phyloP scores from a whole-genome alignment of 2,329 filamentous ascomycete species.

The Trichophyton equinum region DNA sequence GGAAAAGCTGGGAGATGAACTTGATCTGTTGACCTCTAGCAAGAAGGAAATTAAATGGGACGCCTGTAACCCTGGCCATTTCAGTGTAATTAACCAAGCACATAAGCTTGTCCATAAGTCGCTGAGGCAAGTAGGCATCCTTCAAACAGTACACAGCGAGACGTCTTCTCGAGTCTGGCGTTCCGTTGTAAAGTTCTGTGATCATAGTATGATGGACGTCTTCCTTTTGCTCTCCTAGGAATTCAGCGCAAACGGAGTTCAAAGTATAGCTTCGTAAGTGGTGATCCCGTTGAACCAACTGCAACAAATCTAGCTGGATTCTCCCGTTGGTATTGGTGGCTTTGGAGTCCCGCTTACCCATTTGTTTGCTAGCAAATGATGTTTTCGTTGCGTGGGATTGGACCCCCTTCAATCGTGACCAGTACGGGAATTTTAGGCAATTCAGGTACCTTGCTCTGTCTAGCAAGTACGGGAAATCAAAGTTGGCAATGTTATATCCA shows the following conservation, averaged over 20 bases:
- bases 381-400: slow-evolving; percentile 62
- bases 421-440: slow-evolving; percentile 67
- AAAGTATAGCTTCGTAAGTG: slow-evolving; percentile 93
- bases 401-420: slow-evolving; percentile 63
- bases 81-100: slow-evolving; percentile 99
- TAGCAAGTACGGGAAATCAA: slow-evolving; percentile 93
- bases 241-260: slow-evolving; percentile 91
- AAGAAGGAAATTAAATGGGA: slow-evolving; percentile 90
- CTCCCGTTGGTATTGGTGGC: slow-evolving; percentile 88
- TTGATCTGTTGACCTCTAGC: slow-evolving; percentile 92
- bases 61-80: slow-evolving; percentile 98
- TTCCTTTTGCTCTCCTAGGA: slow-evolving; percentile 93
- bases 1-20: slow-evolving; percentile 93
- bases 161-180: slow-evolving; percentile 78
- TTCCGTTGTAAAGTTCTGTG: slow-evolving; percentile 93
- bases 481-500: slow-evolving; percentile 97
- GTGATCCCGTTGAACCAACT: slow-evolving; percentile 86
- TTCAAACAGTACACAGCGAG: slow-evolving; percentile 94
- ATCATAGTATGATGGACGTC: slow-evolving; percentile 99
- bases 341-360: slow-evolving; percentile 92
- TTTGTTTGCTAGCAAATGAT: slow-evolving; percentile 94
- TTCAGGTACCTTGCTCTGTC: slow-evolving; percentile 79
- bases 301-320: slow-evolving; percentile 84
- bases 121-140: slow-evolving; percentile 87
- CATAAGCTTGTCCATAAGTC: slow-evolving; percentile 93